Conservation (phyloP, 1,284 basidiomycete species). For the Microbotryum lychnidis-dioicae region DNA sequence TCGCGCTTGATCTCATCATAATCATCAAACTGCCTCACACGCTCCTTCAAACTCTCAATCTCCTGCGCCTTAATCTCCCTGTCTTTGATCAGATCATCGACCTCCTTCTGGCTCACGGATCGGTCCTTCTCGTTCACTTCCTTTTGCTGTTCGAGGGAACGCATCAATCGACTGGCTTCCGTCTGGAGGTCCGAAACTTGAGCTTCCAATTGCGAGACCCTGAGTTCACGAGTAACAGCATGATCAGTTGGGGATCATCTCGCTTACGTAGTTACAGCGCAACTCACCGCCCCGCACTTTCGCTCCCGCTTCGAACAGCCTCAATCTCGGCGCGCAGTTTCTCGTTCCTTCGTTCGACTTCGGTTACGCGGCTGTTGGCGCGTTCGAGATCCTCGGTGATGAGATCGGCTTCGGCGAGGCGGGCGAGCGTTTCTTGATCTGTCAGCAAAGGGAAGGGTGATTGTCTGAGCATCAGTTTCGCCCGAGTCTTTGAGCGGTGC, state of each 20-base stretch:
- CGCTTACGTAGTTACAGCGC: background rate
- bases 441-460: slow-evolving; percentile 3
- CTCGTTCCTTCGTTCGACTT: slow-evolving; percentile 88
- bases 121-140: slow-evolving; percentile 46
- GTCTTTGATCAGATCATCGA: slow-evolving; percentile 48
- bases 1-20: slow-evolving; percentile 96
- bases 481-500: background rate
- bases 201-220: slow-evolving; percentile 60
- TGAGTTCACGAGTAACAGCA: slow-evolving; percentile 35
- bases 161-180: slow-evolving; percentile 62
- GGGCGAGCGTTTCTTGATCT: slow-evolving; percentile 84
- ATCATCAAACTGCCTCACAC: slow-evolving; percentile 64
- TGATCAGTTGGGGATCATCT: background rate
- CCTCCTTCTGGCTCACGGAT: slow-evolving; percentile 1
- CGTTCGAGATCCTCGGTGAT: slow-evolving; percentile 84
- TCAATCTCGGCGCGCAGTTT: slow-evolving; percentile 88
- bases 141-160: slow-evolving; percentile 63
- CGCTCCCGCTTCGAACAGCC: slow-evolving; percentile 67
- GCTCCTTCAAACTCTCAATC: slow-evolving; percentile 52
- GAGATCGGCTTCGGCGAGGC: slow-evolving; percentile 84
- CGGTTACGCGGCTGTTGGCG: slow-evolving; percentile 81
- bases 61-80: slow-evolving; percentile 55
- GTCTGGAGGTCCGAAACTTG: slow-evolving; percentile 64
- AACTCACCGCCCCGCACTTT: slow-evolving; percentile 63
- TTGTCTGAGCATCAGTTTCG: background rate